Conservation (phyloP, 306 rosid genomes). For the Gynostemma pentaphyllum region DNA sequence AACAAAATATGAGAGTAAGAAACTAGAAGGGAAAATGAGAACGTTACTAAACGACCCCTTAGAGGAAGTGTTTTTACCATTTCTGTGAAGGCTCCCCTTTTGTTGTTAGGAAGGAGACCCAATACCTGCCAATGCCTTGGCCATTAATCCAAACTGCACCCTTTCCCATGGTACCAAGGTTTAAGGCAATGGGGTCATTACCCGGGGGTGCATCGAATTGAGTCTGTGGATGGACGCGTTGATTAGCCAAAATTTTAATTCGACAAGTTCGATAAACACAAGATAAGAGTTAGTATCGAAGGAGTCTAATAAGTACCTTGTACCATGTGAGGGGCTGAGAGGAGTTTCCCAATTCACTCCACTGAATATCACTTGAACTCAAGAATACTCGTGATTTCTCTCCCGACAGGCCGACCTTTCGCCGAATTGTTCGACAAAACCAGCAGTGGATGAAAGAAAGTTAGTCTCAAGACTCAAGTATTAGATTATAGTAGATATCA, state of each 20-base stretch:
- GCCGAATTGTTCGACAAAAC: not conserved
- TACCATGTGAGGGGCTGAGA: constrained; percentile 69
- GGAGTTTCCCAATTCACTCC: constrained; percentile 36
- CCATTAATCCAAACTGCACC: constrained; percentile 78
- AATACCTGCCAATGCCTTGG: constrained; percentile 65
- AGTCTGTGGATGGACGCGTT: constrained; percentile 34
- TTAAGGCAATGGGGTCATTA: constrained; percentile 48
- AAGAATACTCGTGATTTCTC: constrained; percentile 46
- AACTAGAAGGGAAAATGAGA: not conserved
- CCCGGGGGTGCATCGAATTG: constrained; percentile 59
- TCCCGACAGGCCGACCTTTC: constrained; percentile 73
- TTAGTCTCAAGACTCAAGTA: not conserved
- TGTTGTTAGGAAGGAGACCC: constrained; percentile 66
- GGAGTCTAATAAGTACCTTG: constrained; percentile 33
- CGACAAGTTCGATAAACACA: no score
- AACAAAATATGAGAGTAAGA: not conserved
- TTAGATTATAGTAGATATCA: no score
- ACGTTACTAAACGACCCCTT: no score
- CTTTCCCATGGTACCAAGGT: constrained; percentile 88
- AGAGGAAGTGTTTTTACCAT: constrained; percentile 62
- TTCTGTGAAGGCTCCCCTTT: constrained; percentile 70
- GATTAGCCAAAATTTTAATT: no score
- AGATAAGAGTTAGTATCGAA: not conserved
- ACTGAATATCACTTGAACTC: constrained; percentile 44
- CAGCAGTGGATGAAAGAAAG: not conserved